Evolutionary conservation across 2,329 filamentous ascomycete species (phyloP).

Genomic region (Exophiala phaeomuriformis): DNA sequence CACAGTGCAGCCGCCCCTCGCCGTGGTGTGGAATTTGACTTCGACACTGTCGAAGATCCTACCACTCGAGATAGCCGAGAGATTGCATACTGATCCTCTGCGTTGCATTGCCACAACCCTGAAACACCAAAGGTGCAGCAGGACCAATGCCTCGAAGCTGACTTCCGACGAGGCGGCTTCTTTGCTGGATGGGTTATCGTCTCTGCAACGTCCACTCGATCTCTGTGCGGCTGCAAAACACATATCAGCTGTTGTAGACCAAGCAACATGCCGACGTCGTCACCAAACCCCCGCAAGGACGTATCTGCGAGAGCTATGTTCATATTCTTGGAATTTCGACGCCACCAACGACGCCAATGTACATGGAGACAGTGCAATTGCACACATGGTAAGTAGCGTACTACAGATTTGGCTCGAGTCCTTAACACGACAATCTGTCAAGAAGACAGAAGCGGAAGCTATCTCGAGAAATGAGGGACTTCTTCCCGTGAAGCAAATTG

Average conservation of each 20-base stretch:
- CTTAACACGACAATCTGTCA: background rate
- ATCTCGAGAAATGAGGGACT: background rate
- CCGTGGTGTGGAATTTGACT: background rate
- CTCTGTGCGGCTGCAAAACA: background rate
- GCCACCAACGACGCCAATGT: background rate
- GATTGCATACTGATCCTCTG: background rate
- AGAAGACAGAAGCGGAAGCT: background rate
- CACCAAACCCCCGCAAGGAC: background rate
- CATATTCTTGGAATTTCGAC: background rate
- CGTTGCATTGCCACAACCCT: background rate
- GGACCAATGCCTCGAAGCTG: background rate
- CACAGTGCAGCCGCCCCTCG: background rate
- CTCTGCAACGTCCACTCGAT: background rate
- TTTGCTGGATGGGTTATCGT: background rate
- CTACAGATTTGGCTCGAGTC: background rate
- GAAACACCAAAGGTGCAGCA: background rate
- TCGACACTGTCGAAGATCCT: constrained; percentile 3
- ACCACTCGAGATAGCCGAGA: constrained; percentile 3
- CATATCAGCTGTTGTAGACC: background rate
- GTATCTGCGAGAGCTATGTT: background rate
- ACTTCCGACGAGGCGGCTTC: background rate
- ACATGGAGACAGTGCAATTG: background rate
- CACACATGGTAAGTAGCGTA: background rate
- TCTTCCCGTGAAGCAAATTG: background rate
- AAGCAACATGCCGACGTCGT: background rate